Evolutionary conservation across 768 basidiomycete species (phyloP), one percentile per base, ranked within the genome.

Genomic region (Brasilioporus rufonigricans): DNA sequence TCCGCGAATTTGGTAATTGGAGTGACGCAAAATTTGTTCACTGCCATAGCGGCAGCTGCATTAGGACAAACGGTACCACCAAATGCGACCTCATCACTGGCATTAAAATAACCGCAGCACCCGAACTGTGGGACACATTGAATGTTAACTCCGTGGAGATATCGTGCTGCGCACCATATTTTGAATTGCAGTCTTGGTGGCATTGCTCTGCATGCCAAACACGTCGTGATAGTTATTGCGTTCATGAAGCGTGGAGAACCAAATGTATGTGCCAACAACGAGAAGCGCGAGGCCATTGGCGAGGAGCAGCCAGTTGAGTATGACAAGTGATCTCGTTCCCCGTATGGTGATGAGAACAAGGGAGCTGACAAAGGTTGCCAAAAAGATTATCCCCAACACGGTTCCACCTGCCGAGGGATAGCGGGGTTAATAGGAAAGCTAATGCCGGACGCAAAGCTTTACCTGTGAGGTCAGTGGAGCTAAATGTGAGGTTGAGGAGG

Each of bases 101-200:
- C 81, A 58, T 81, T 82, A 66, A 89, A 89, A 71, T 93, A 96
- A 18, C 93, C 93, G 63, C 93, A 96, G 73, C 93, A 95, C 52
- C 73, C 68, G 61, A 92, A 77, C 92, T 94, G 53, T 50, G 44
- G 24, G 50, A 38, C 62, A 39, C 23, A 24, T 23, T 18, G 18
- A 27, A 38, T 27, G 50, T 44, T 0, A 48, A 45, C n/a, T 21
- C 27, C 18, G 29, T 8, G 19, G 14, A 23, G 24, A 35, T 2
- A 41, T 7, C 23, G 23, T 18, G 26, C 26, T 11, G 71, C 79
- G 56, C 58, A 92, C 92, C 77, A 77, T 71, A 61, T 95, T 84
- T 71, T 96, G 93, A 27, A 95, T 69, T 16, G 72, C 64, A 36
- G 84, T 75, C 57, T 83, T 79, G 21, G 74, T 78, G 1, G 71